Base-by-base conservation (phyloP, 768 basidiomycete genomes). In the Filobasidium floriforme region DNA sequence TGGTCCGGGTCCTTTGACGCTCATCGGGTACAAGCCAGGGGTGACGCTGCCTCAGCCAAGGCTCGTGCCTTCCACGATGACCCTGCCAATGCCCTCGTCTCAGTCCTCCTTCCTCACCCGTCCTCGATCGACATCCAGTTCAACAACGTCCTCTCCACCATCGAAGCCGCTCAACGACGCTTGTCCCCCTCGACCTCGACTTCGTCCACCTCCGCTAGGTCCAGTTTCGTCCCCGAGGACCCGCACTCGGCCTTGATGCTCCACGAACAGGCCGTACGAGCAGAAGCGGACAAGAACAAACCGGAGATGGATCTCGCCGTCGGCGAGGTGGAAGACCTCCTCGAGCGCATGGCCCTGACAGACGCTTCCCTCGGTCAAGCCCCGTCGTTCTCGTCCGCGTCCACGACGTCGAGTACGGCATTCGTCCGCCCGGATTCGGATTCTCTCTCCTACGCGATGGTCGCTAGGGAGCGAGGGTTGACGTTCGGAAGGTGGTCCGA, bases 281-380 rank as follows among this genome's bases (percentile, higher is more conserved):
- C 24, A 24, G 22, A 57, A 15, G 54, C 54, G 54, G 54, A 57
- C 15, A 22, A 24, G 15, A 22, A 57, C 19, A 18, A 29, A 55
- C 26, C 62, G 1, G 67, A 68, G 54, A 65, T 74, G 10, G 59
- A 66, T 40, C 49, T 55, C 41, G 71, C 71, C 11, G 70, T 74
- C 7, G 44, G 26, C 29, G 68, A 63, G 29, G 28, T 63, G n/a
- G 41, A 63, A 19, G 41, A 29, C n/a, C 40, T 63, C 5, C 29
- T 63, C 4, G 51, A 18, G 5, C 62, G 37, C 3, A 54, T 63
- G 51, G 62, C 52, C 15, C 2, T 63, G 62, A 26, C 37, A 3
- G 61, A 63, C 12, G 28, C 59, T 43, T 19, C 41, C 22, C 1
- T 15, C 37, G 28, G 19, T 11, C 29, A 41, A 28, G 1, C 18